Evolutionary conservation across 2,329 filamentous ascomycete genomes (phyloP), one percentile per base, ranked within the genome.

Genomic region (Talaromyces atroroseus): DNA sequence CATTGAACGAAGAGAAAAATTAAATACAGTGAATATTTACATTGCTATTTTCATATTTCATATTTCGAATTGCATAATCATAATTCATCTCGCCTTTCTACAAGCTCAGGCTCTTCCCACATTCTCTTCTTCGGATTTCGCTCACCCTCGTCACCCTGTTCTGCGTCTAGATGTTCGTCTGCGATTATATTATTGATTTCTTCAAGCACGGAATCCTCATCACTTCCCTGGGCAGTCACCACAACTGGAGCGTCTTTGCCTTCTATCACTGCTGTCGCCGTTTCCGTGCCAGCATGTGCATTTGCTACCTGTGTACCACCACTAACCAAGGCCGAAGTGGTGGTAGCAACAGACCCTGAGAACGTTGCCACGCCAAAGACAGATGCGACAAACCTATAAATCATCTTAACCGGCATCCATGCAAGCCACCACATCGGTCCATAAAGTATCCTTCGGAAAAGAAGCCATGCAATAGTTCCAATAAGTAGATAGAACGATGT

Each of bases 381-480:
- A 16, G 79, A 78, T 58, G 85, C 76, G 14, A 81, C 70, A 52
- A 82, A 70, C 26, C 81, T 84, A 65, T 86, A 86, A 11, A 86
- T 61, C 20, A 89, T 70, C 64, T 85, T 85, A n/a, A 92, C 64
- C 1, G 92, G 92, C 57, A 94, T 76, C 82, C 89, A 92, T 23
- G 96, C 73, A 21, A 97, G 78, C 89, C 90, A 94, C 86, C 89
- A 95, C 57, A 90, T 73, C 1, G 94, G 94, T 0, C 94, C 92
- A 75, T 95, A 99, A 7, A 99, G 68, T 42, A 92, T 78, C 46
- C 94, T 79, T 26, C 94, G 80, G 67, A 95, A 96, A 6, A 96
- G 68, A 7, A 99, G 80, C 94, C 94, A 99, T 29, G 78, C 79
- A 44, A 92, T 84, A 1, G 91, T 96, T 5, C 76, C 82, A 21